Percentiles rank a stretch among this genome's conserved stretches.
Conservation (phyloP, 1,139 yeast genomes). For the Candida sanyaensis region DNA sequence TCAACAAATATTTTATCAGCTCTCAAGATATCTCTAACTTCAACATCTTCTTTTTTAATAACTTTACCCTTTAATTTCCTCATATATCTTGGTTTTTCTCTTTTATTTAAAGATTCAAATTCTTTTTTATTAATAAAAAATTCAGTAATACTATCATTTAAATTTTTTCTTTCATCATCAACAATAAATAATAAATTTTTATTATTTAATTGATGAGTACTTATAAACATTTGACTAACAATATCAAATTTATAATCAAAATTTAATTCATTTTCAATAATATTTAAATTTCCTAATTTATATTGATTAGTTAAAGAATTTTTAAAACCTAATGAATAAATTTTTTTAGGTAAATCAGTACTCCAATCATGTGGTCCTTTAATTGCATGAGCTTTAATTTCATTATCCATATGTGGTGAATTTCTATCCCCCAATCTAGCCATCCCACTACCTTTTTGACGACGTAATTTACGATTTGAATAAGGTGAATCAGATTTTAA, state of each 20-base stretch:
- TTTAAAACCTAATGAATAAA: constrained; percentile 74
- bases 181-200: constrained; percentile 71
- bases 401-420: constrained; percentile 88
- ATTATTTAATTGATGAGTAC: constrained; percentile 52
- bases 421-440: constrained; percentile 98
- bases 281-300: constrained; percentile 67
- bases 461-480: constrained; percentile 78
- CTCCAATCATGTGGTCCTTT: constrained; percentile 90
- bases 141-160: constrained; percentile 27
- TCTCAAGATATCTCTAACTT: constrained; percentile 80
- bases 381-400: constrained; percentile 88
- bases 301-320: constrained; percentile 82
- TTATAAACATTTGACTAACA: constrained; percentile 46
- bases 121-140: constrained; percentile 7
- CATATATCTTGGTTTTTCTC: constrained; percentile 29
- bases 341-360: constrained; percentile 74
- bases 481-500: constrained; percentile 87
- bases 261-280: constrained; percentile 52
- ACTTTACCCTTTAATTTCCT: constrained; percentile 60
- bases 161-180: constrained; percentile 51
- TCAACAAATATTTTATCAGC: constrained; percentile 81
- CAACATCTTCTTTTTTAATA: constrained; percentile 73
- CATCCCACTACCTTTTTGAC: constrained; percentile 92
- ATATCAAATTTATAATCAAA: constrained; percentile 20
- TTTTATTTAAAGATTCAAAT: constrained; percentile 6